Base-by-base conservation (phyloP, 495 filamentous ascomycete genomes). In the Talaromyces stipitatus region DNA sequence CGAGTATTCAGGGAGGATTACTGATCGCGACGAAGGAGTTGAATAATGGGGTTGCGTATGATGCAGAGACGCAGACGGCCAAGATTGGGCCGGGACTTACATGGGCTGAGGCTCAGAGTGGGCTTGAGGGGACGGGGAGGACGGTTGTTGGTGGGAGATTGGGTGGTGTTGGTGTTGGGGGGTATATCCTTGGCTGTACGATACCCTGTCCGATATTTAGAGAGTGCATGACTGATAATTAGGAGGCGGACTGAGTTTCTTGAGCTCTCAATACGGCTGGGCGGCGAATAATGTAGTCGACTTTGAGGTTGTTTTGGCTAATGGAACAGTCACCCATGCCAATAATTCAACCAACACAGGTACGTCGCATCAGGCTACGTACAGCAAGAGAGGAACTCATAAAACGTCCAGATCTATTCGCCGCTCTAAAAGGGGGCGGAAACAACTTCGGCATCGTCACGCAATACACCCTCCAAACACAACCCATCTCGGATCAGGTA, bases 371-470 rank as follows among this genome's bases (percentile, higher is more conserved):
- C 2, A 3, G n/a, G n/a, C n/a, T n/a, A n/a, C n/a, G n/a, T n/a
- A n/a, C n/a, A n/a, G n/a, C n/a, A n/a, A n/a, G n/a, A 33, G 7
- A 48, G 2, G 29, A 16, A 16, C 50, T 54, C 32, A 51, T 20
- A 29, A 18, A 59, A 9, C 16, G 2, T 41, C n/a, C 23, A 72
- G 82, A 86, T 38, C 79, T 87, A 8, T 85, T 76, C 59, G 64
- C 65, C 22, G 78, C 79, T 2, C 66, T 87, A 4, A 82, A 82
- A 53, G 84, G 82, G 33, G 79, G 81, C 29, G 69, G 72, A 6
- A 80, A 76, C 59, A 87, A 85, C 66, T 81, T 85, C 54, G 83
- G 82, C 11, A 74, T 88, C 57, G 78, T 85, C n/a, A 84, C 83
- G 4, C 62, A 71, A 12, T 79, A 83, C 60, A 72, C 73, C 26